A percentile compares a stretch with the other conserved stretches of the same genome.
phyloP scores from a whole-genome alignment of 495 filamentous ascomycete species.

The Neurospora pannonica region DNA sequence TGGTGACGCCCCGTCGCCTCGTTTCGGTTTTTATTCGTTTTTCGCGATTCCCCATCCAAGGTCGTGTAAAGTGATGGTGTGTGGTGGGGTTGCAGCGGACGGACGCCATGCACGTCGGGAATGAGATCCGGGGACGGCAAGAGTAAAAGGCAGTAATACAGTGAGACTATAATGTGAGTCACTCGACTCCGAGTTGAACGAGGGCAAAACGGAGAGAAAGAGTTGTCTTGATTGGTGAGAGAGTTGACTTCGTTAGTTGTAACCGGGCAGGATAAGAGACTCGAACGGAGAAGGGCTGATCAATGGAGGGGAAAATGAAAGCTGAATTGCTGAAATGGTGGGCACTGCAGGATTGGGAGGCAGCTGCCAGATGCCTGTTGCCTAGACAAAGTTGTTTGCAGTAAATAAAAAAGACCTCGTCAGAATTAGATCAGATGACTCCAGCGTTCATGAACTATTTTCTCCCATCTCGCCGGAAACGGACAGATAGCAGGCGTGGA shows the following conservation, averaged over 20 bases:
- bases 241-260: background rate
- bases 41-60: background rate
- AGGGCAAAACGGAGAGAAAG: conserved; percentile 5
- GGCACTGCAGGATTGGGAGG: background rate
- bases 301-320: background rate
- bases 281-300: background rate
- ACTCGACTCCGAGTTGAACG: conserved; percentile 9
- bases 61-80: background rate
- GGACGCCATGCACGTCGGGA: background rate
- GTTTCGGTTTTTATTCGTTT: background rate
- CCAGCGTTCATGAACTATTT: background rate
- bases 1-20: conserved; percentile 2
- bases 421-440: background rate
- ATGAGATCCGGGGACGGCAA: background rate
- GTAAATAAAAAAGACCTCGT: background rate
- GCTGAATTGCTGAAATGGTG: background rate
- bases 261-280: background rate
- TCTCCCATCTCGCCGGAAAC: background rate
- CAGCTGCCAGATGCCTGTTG: background rate
- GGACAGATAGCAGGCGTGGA: background rate
- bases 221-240: conserved; percentile 10
- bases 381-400: background rate
- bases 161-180: conserved; percentile 13
- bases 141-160: background rate
- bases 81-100: background rate